Evolutionary conservation across 352 stramenopile species (phyloP), one percentile per base, ranked within the genome.

Genomic region (Globisporangium takayamanum): DNA sequence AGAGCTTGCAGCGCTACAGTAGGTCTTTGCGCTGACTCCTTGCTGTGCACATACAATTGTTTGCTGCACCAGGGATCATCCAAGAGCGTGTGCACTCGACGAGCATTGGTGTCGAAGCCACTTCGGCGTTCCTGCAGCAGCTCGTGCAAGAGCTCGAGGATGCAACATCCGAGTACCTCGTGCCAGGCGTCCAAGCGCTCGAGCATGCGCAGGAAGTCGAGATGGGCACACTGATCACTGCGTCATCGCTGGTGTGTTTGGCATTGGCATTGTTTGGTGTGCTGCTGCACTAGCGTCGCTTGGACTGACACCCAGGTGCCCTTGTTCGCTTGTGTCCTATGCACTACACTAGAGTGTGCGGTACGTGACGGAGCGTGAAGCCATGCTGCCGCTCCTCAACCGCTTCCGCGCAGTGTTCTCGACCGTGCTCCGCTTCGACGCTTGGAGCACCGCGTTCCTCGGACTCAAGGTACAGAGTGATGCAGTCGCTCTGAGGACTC

Each of bases 21-120:
- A 36, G 30, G 8, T 36, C 30, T 36, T 5, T 36, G 5, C 8
- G 30, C 39, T 46, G 41, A 46, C 41, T 5, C 26, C 41, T 14
- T 47, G n/a, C 26, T 33, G 46, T 51, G 12, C 33, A 20, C 16
- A 50, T 22, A 42, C 25, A 30, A n/a, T 6, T 15, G 6, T 28
- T 45, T 49, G 39, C 16, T 14, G 11, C 16, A n/a, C 18, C 42
- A 92, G 82, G 67, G 2, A 80, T 87, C 47, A 71, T 92, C 36
- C 80, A 90, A 71, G 67, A 90, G 56, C 80, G 80, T 48, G 80
- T 92, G 48, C 82, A 92, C 62, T 90, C 80, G 25, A 90, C 78
- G 20, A 71, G 53, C 16, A 53, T 90, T 16, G 78, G 79, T 8
- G 60, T 80, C 25, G 78, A 82, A 22, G 74, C 78, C 46, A 87